These are phyloP conservation scores for Trifolium pratense DNA, from an alignment of 306 rosid species.

Conservation along the genomic window DNA sequence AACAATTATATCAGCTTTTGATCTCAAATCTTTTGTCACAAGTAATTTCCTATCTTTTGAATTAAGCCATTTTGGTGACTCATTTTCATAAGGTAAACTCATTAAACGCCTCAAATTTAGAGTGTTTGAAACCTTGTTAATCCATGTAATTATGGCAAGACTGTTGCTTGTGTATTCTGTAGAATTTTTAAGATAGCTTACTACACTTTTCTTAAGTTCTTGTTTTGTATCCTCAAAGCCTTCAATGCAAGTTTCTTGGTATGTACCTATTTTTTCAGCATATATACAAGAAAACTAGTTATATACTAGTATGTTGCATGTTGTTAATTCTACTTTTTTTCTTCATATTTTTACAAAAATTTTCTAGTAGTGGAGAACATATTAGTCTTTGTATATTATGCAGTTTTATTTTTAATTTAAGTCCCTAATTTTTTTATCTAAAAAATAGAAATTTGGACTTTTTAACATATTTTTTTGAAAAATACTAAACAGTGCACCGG, in stretches of 20 bases:
- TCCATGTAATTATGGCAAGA: constrained; percentile 73
- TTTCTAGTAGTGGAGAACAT: too few species aligned
- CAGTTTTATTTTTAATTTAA: too few species aligned
- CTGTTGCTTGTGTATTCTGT: constrained; percentile 76
- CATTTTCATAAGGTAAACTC: constrained; percentile 25
- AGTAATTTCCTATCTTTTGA: constrained; percentile 43
- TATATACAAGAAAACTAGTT: neutral
- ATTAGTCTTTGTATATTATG: too few species aligned
- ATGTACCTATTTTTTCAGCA: constrained; percentile 53
- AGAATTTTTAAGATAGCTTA: constrained; percentile 54
- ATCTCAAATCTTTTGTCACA: constrained; percentile 27
- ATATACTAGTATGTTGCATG: too few species aligned
- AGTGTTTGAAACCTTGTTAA: constrained; percentile 42
- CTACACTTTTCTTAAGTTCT: constrained; percentile 19
- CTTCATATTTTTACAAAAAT: too few species aligned
- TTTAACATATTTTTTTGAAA: too few species aligned
- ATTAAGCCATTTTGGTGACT: constrained; percentile 43
- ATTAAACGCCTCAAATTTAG: constrained; percentile 42
- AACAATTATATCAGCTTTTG: constrained; percentile 50
- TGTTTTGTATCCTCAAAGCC: constrained; percentile 51
- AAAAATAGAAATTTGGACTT: too few species aligned
- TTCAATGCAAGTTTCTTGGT: constrained; percentile 73
- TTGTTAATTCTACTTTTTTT: too few species aligned
- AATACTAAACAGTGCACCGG: too few species aligned
- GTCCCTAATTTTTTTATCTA: too few species aligned